These are phyloP conservation scores for Phaeotremella fagi DNA, from an alignment of 768 basidiomycete species.

Conservation along the genomic window DNA sequence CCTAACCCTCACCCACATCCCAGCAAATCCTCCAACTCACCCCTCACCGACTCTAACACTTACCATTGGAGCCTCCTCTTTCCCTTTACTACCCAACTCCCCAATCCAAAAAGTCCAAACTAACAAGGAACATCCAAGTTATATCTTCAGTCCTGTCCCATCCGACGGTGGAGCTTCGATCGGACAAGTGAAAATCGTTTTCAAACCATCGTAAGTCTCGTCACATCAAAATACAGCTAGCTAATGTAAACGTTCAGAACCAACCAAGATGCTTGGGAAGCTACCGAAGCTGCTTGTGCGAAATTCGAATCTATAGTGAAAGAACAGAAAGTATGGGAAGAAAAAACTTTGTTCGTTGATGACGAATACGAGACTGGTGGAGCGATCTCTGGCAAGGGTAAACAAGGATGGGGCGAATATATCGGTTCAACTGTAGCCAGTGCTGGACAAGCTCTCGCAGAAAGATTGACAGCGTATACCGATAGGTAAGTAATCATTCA, in stretches of 20 bases:
- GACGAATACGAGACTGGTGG: slow-evolving; percentile 40
- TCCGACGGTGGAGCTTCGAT: slow-evolving; percentile 32
- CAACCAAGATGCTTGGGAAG: slow-evolving; percentile 39
- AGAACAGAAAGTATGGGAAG: slow-evolving; percentile 39
- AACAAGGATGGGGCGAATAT: slow-evolving; percentile 35
- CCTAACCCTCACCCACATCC: slow-evolving; percentile 35
- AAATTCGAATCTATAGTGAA: slow-evolving; percentile 36
- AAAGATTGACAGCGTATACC: slow-evolving; percentile 24
- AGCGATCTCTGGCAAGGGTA: slow-evolving; percentile 3
- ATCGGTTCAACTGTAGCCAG: slow-evolving; percentile 27
- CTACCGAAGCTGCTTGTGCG: slow-evolving; percentile 28
- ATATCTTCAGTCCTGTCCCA: slow-evolving; percentile 36
- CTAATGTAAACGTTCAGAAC: slow-evolving; percentile 8
- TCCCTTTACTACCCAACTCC: slow-evolving; percentile 34
- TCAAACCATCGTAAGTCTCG: slow-evolving; percentile 30
- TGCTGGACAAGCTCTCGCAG: slow-evolving; percentile 30
- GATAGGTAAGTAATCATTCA: slow-evolving; percentile 27
- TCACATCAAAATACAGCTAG: neutral
- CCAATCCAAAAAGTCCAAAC: slow-evolving; percentile 36
- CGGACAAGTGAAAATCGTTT: slow-evolving; percentile 39
- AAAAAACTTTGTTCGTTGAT: slow-evolving; percentile 33
- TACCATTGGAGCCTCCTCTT: slow-evolving; percentile 34
- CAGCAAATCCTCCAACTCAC: slow-evolving; percentile 37
- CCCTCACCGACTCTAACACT: slow-evolving; percentile 38
- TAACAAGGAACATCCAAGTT: slow-evolving; percentile 38